phyloP scores from a whole-genome alignment of 2,329 filamentous ascomycete species.

The Ceratocystis lukuohia region DNA sequence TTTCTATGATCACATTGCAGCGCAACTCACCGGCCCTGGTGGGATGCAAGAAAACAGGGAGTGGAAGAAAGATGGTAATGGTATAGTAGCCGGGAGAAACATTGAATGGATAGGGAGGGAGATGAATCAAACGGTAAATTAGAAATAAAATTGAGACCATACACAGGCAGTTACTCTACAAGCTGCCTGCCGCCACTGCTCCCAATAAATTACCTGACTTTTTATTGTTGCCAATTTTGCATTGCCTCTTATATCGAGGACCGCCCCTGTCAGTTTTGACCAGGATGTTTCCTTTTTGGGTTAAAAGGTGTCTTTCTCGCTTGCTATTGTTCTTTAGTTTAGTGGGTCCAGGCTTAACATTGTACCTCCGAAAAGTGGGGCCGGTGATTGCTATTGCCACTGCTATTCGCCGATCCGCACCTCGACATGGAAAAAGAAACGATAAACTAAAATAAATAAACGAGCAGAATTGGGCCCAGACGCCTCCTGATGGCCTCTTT shows the following conservation, averaged over 20 bases:
- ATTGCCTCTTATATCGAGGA: background rate
- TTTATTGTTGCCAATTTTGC: background rate
- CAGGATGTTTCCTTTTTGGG: background rate
- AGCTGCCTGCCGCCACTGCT: background rate
- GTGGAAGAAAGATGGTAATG: background rate
- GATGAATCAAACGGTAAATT: background rate
- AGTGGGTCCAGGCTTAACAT: constrained; percentile 12
- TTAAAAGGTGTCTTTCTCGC: constrained; percentile 10
- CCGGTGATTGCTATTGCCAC: background rate
- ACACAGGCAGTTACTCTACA: background rate
- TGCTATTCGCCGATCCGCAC: background rate
- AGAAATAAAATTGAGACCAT: background rate
- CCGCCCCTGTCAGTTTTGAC: background rate
- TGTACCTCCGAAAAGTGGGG: constrained; percentile 15
- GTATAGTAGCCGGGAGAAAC: background rate
- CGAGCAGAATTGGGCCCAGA: background rate
- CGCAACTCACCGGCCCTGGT: no score
- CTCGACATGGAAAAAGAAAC: background rate
- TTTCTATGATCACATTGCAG: no score
- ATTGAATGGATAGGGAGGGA: background rate
- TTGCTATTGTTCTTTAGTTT: constrained; percentile 18
- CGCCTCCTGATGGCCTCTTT: no score
- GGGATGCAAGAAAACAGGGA: no score
- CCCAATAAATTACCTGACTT: background rate
- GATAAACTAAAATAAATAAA: background rate